Conservation (phyloP, 192 early-diverging fungal species). For the Thoreauomyces humboldtii region DNA sequence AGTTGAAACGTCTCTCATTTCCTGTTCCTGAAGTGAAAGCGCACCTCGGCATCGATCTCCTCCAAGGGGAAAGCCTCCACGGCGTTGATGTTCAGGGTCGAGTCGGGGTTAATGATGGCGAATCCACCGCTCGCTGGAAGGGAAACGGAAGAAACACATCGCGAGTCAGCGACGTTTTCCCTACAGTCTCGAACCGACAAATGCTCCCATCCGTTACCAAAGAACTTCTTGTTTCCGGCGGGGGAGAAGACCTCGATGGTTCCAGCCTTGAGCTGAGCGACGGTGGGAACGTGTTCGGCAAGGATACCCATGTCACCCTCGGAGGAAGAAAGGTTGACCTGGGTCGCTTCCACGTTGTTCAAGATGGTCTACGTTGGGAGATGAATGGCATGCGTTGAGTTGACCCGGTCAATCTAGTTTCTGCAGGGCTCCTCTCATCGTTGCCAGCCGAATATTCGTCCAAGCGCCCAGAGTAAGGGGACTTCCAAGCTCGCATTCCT, state of each 20-base stretch:
- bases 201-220: conserved; percentile 80
- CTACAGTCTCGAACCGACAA: too few species aligned
- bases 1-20: too few species aligned
- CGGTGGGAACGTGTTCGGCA: conserved; percentile 94
- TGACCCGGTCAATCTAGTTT: not conserved
- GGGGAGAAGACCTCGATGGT: conserved; percentile 80
- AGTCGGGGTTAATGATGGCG: conserved; percentile 95
- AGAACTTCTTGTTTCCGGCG: conserved; percentile 79
- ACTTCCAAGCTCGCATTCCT: too few species aligned
- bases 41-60: conserved; percentile 78
- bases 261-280: conserved; percentile 92
- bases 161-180: too few species aligned
- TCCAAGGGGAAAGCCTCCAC: conserved; percentile 89
- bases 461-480: not conserved
- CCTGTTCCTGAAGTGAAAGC: too few species aligned
- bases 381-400: not conserved
- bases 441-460: not conserved
- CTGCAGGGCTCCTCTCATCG: not conserved
- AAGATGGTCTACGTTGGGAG: conserved; percentile 60
- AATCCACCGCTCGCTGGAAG: conserved; percentile 87
- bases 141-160: conserved; percentile 10
- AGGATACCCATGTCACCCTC: conserved; percentile 98
- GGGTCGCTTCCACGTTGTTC: conserved; percentile 70
- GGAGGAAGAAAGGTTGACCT: conserved; percentile 90
- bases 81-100: conserved; percentile 94